Conservation (phyloP, 2,329 filamentous ascomycete species). For the Penicillium griseofulvum region DNA sequence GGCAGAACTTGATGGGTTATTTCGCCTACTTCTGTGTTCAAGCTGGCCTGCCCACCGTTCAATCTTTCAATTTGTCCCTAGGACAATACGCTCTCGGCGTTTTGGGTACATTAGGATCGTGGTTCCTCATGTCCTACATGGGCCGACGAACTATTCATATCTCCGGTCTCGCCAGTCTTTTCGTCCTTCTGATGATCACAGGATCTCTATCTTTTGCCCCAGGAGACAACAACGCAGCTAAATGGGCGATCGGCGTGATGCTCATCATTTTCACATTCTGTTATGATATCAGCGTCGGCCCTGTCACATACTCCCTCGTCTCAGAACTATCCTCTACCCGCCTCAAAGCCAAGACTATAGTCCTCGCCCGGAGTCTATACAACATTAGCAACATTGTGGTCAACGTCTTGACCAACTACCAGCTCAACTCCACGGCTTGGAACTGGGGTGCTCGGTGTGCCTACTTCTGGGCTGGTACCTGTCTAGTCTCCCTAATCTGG, state of each 20-base stretch:
- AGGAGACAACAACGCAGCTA: slow-evolving; percentile 27
- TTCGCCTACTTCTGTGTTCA: slow-evolving; percentile 57
- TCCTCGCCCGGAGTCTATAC: slow-evolving; percentile 51
- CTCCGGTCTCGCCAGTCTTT: slow-evolving; percentile 26
- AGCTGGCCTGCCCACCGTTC: slow-evolving; percentile 30
- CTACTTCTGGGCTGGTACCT: slow-evolving; percentile 44
- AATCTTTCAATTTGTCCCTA: slow-evolving; percentile 24
- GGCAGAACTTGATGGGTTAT: slow-evolving; percentile 60
- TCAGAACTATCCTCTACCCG: slow-evolving; percentile 54
- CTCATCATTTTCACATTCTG: slow-evolving; percentile 48
- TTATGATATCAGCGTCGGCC: slow-evolving; percentile 55
- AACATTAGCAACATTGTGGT: slow-evolving; percentile 49
- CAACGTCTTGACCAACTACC: slow-evolving; percentile 34
- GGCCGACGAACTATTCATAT: slow-evolving; percentile 45
- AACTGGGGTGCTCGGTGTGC: slow-evolving; percentile 38
- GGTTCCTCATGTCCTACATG: slow-evolving; percentile 44
- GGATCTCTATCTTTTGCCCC: slow-evolving; percentile 27
- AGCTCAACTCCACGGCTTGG: slow-evolving; percentile 37
- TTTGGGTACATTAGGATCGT: slow-evolving; percentile 52
- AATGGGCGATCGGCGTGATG: slow-evolving; percentile 46
- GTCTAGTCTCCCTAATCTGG: slow-evolving; percentile 40
- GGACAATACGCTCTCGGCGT: slow-evolving; percentile 52
- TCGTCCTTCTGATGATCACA: slow-evolving; percentile 28
- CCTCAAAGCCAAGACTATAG: slow-evolving; percentile 55
- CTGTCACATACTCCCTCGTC: slow-evolving; percentile 52